Percentiles rank a stretch among this genome's conserved stretches.
These are phyloP conservation scores for Geotrichum klebahnii DNA, from an alignment of 1,139 yeast species.

Conservation along the genomic window DNA sequence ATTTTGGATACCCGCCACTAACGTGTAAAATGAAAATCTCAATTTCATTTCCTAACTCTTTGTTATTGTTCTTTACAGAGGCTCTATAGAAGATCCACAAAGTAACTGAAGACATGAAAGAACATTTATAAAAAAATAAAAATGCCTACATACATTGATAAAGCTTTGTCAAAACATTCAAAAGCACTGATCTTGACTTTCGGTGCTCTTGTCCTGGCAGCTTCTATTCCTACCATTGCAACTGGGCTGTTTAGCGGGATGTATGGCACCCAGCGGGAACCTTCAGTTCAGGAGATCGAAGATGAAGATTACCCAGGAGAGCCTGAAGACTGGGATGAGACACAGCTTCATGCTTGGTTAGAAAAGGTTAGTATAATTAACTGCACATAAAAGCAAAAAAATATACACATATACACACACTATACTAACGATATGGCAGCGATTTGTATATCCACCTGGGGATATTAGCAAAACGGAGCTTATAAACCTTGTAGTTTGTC, in stretches of 20 bases:
- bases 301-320: constrained; percentile 6
- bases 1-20: too few relatives aligned
- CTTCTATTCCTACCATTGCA: constrained; percentile 28
- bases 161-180: constrained; percentile 24
- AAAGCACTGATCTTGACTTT: constrained; percentile 29
- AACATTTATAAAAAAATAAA: neutral
- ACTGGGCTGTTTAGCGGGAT: neutral
- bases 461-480: constrained; percentile 27
- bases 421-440: too few relatives aligned
- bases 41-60: too few relatives aligned
- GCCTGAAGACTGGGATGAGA: constrained; percentile 29
- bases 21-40: too few relatives aligned
- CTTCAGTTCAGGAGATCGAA: neutral
- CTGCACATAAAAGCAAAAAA: too few relatives aligned
- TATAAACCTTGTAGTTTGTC: constrained; percentile 25
- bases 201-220: constrained; percentile 30
- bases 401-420: too few relatives aligned
- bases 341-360: constrained; percentile 27
- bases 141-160: constrained; percentile 25
- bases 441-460: constrained; percentile 30
- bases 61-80: neutral
- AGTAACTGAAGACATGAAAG: neutral
- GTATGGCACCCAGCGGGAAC: neutral
- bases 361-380: constrained; percentile 25
- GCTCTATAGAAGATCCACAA: too few relatives aligned